Evolutionary conservation across 2,329 filamentous ascomycete species (phyloP).

Genomic region (Aaosphaeria pasadenensis): DNA sequence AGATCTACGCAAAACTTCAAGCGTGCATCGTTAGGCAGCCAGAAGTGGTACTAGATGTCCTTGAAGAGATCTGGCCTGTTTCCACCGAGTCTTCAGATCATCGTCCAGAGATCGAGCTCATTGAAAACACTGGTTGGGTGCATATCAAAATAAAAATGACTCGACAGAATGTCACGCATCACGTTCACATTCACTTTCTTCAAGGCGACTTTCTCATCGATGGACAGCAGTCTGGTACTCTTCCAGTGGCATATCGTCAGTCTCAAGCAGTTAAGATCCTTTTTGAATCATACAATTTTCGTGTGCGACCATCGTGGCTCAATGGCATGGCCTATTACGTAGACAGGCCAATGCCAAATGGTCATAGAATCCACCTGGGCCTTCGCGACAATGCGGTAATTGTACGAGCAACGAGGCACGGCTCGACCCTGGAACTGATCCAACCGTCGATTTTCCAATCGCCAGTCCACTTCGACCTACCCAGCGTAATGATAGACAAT

Average conservation of each 20-base stretch:
- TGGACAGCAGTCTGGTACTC: constrained; percentile 48
- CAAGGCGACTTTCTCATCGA: constrained; percentile 51
- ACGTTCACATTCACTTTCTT: constrained; percentile 42
- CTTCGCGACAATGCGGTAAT: constrained; percentile 40
- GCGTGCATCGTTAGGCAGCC: no score
- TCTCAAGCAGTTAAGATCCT: constrained; percentile 46
- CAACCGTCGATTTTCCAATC: constrained; percentile 22
- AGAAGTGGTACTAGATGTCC: no score
- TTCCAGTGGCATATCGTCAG: constrained; percentile 52
- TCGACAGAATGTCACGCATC: no score
- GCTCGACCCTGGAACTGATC: constrained; percentile 35
- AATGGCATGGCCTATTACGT: constrained; percentile 52
- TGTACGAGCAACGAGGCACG: constrained; percentile 40
- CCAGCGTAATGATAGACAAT: constrained; percentile 46
- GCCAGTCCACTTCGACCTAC: constrained; percentile 46
- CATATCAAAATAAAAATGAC: no score
- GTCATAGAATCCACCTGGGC: constrained; percentile 55
- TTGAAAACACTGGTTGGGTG: no score
- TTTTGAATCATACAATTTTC: constrained; percentile 53
- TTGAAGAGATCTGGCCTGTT: no score
- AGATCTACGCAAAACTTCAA: neutral
- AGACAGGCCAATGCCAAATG: constrained; percentile 30
- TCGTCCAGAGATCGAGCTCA: no score
- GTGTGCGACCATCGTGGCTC: constrained; percentile 52
- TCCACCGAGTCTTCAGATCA: no score